Conservation (phyloP, 2,329 filamentous ascomycete species). For the Verticillium albo-atrum region DNA sequence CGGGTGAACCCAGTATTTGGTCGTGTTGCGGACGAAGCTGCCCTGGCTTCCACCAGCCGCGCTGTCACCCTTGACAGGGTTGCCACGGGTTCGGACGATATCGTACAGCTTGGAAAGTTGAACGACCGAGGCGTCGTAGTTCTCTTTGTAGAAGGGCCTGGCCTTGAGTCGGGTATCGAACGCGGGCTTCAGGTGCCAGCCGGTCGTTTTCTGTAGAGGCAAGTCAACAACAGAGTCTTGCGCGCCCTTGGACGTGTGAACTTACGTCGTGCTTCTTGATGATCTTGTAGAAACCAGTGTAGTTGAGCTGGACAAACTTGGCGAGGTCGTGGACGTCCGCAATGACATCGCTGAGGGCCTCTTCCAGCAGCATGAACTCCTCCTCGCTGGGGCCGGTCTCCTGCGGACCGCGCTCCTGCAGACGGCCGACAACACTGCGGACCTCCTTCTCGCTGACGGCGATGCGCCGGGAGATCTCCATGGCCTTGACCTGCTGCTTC, state of each 20-base stretch:
- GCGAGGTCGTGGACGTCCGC: slow-evolving; percentile 96
- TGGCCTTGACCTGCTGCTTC: slow-evolving; percentile 95
- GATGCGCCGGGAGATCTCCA: slow-evolving; percentile 91
- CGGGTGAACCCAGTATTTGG: slow-evolving; percentile 98
- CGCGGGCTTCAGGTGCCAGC: slow-evolving; percentile 90
- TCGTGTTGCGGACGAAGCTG: slow-evolving; percentile 94
- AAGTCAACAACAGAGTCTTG: not conserved
- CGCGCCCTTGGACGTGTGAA: not conserved
- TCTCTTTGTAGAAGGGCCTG: slow-evolving; percentile 98
- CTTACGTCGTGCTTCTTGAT: slow-evolving; percentile 98
- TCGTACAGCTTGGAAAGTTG: slow-evolving; percentile 95
- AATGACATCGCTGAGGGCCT: slow-evolving; percentile 95
- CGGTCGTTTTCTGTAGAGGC: slow-evolving; percentile 75
- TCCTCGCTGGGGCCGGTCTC: slow-evolving; percentile 71
- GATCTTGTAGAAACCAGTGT: slow-evolving; percentile 99
- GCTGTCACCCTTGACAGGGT: slow-evolving; percentile 88
- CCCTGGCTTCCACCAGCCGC: slow-evolving; percentile 87
- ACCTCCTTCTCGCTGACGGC: slow-evolving; percentile 86
- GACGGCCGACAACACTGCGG: slow-evolving; percentile 73
- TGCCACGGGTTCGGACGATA: slow-evolving; percentile 85
- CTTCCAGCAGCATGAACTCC: slow-evolving; percentile 89
- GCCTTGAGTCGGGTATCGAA: slow-evolving; percentile 92
- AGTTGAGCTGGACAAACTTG: slow-evolving; percentile 98
- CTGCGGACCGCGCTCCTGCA: slow-evolving; percentile 57
- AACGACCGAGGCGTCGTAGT: slow-evolving; percentile 94